These are phyloP conservation scores for Komagataella mondaviorum DNA, from an alignment of 805 yeast species.

Conservation along the genomic window DNA sequence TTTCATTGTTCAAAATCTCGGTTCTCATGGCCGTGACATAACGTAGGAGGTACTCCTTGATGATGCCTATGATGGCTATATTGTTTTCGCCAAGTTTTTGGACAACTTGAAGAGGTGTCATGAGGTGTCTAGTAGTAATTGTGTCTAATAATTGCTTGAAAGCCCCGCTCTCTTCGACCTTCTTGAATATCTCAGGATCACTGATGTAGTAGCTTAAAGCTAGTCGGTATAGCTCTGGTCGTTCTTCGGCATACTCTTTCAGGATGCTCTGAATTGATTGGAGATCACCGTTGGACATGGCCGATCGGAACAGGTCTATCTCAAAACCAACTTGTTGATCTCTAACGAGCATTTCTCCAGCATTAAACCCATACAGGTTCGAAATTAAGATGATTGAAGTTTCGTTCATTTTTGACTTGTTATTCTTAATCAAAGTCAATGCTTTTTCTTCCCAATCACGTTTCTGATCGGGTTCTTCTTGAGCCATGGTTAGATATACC, in stretches of 20 bases:
- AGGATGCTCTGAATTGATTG: conserved; percentile 42
- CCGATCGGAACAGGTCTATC: conserved; percentile 53
- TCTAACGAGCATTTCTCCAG: conserved; percentile 29
- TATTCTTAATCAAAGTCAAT: conserved; percentile 27
- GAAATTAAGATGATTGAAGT: conserved; percentile 42
- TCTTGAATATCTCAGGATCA: conserved; percentile 30
- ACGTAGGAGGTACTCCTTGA: conserved; percentile 54
- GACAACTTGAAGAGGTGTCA: conserved; percentile 70
- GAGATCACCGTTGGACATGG: conserved; percentile 45
- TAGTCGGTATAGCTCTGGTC: conserved; percentile 51
- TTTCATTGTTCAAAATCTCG: conserved; percentile 57
- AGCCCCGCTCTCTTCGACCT: conserved; percentile 34
- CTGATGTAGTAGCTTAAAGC: conserved; percentile 56
- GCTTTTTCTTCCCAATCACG: conserved; percentile 60
- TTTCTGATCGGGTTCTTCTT: conserved; percentile 13
- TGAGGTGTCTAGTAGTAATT: conserved; percentile 35
- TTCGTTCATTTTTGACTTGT: conserved; percentile 38
- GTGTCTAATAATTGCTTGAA: conserved; percentile 35
- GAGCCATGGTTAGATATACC: conserved; percentile 53
- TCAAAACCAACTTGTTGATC: conserved; percentile 24
- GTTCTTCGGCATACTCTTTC: conserved; percentile 43
- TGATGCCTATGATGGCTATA: conserved; percentile 55
- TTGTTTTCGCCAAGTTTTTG: conserved; percentile 49
- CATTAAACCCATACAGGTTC: conserved; percentile 39
- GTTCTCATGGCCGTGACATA: conserved; percentile 43